Percentiles rank a stretch among this genome's conserved stretches.
These are phyloP conservation scores for Torulaspora microellipsoides DNA, from an alignment of 805 yeast genomes.

Conservation along the genomic window DNA sequence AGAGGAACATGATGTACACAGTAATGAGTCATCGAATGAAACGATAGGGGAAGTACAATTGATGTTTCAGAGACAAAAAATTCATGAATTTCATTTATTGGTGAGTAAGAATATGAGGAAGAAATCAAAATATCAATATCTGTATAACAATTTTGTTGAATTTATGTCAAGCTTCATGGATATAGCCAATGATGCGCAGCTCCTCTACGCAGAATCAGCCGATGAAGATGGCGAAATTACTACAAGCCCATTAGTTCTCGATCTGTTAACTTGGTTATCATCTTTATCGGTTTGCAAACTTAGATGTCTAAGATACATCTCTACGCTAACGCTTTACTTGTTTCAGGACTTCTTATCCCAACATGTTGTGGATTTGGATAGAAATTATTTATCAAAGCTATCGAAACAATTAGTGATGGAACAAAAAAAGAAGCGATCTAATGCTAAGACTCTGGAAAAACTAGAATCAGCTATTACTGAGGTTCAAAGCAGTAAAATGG, in stretches of 20 bases:
- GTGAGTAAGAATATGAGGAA: constrained; percentile 47
- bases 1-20: constrained; percentile 70
- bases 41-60: constrained; percentile 71
- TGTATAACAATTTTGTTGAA: constrained; percentile 49
- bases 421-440: constrained; percentile 36
- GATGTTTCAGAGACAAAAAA: constrained; percentile 52
- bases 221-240: constrained; percentile 27
- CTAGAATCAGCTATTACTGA: constrained; percentile 41
- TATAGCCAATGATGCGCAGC: constrained; percentile 57
- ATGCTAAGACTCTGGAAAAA: constrained; percentile 43
- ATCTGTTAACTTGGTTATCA: constrained; percentile 68
- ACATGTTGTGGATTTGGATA: constrained; percentile 38
- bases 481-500: constrained; percentile 46
- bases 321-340: constrained; percentile 55
- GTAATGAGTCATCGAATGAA: constrained; percentile 63
- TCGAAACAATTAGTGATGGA: constrained; percentile 37
- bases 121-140: constrained; percentile 37
- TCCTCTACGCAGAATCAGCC: constrained; percentile 41
- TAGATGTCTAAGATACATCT: constrained; percentile 64
- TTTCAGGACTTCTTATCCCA: constrained; percentile 60
- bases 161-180: constrained; percentile 52
- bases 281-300: constrained; percentile 64
- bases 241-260: constrained; percentile 35
- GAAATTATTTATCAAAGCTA: constrained; percentile 36
- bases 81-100: constrained; percentile 65